Evolutionary conservation across 2,329 filamentous ascomycete genomes (phyloP).

Genomic region (Diaporthe australafricana): DNA sequence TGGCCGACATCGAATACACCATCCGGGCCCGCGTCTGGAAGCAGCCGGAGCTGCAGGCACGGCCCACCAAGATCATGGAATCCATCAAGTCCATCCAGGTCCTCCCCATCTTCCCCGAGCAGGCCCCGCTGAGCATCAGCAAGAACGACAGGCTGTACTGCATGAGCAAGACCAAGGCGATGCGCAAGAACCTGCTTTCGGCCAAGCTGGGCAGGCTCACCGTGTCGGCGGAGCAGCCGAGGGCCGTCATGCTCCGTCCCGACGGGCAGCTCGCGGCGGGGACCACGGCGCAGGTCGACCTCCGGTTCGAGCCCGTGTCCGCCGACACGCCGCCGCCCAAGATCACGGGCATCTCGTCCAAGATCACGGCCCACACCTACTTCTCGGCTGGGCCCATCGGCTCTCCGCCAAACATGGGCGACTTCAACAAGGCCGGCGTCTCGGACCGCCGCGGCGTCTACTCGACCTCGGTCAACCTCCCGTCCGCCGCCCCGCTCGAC

Average conservation of each 20-base stretch:
- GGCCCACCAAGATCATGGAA: conserved; percentile 52
- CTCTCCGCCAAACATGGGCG: conserved; percentile 62
- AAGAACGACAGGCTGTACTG: conserved; percentile 61
- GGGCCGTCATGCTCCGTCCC: conserved; percentile 61
- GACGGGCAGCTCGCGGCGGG: conserved; percentile 58
- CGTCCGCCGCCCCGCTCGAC: conserved; percentile 48
- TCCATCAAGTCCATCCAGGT: conserved; percentile 60
- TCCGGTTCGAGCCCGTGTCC: conserved; percentile 60
- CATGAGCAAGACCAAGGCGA: conserved; percentile 62
- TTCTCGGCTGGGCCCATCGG: conserved; percentile 60
- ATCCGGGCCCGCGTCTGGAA: conserved; percentile 59
- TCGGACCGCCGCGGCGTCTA: conserved; percentile 59
- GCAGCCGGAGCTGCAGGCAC: conserved; percentile 44
- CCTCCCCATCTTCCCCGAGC: conserved; percentile 61
- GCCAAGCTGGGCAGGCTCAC: conserved; percentile 63
- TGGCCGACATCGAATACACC: conserved; percentile 65
- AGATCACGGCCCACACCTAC: conserved; percentile 64
- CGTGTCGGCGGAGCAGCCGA: conserved; percentile 57
- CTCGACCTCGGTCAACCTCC: conserved; percentile 56
- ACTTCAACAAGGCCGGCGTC: conserved; percentile 52
- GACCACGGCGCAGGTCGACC: conserved; percentile 56
- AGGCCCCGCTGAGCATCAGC: conserved; percentile 63
- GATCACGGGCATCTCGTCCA: conserved; percentile 60
- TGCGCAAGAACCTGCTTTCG: conserved; percentile 65
- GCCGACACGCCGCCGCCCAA: conserved; percentile 58